phyloP scores from a whole-genome alignment of 495 filamentous ascomycete species.

The Penicillium goetzii region DNA sequence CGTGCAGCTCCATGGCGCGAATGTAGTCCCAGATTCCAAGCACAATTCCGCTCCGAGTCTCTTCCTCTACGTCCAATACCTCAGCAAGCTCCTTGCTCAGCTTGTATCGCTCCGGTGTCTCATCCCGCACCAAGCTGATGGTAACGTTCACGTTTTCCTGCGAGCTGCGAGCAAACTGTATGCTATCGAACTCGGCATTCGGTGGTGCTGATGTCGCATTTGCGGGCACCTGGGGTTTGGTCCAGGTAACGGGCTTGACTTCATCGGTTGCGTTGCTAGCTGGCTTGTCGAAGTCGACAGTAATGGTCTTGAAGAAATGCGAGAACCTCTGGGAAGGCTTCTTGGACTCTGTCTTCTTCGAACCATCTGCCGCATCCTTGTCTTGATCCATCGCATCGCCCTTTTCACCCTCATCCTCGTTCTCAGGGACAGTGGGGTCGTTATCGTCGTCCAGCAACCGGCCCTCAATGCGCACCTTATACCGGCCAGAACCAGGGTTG shows the following conservation, averaged over 20 bases:
- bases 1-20: constrained; percentile 79
- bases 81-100: constrained; percentile 79
- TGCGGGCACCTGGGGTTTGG: constrained; percentile 63
- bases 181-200: constrained; percentile 79
- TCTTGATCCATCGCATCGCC: constrained; percentile 66
- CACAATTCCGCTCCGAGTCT: constrained; percentile 80
- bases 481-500: constrained; percentile 61
- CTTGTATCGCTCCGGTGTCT: constrained; percentile 80
- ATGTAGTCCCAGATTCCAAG: constrained; percentile 97
- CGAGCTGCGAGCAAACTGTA: constrained; percentile 87
- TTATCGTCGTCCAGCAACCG: constrained; percentile 79
- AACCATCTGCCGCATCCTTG: constrained; percentile 35
- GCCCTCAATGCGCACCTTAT: constrained; percentile 91
- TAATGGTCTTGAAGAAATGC: constrained; percentile 93
- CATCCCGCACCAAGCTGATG: constrained; percentile 84
- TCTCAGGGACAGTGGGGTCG: constrained; percentile 47
- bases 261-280: constrained; percentile 54
- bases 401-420: constrained; percentile 61
- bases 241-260: constrained; percentile 70
- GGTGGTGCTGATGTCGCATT: constrained; percentile 51
- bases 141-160: constrained; percentile 93
- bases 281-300: constrained; percentile 78
- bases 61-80: constrained; percentile 83
- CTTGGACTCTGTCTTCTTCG: constrained; percentile 48
- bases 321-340: constrained; percentile 68